Base-by-base conservation (phyloP, 371 early-diverging fungal species). In the Mucor irregularis region DNA sequence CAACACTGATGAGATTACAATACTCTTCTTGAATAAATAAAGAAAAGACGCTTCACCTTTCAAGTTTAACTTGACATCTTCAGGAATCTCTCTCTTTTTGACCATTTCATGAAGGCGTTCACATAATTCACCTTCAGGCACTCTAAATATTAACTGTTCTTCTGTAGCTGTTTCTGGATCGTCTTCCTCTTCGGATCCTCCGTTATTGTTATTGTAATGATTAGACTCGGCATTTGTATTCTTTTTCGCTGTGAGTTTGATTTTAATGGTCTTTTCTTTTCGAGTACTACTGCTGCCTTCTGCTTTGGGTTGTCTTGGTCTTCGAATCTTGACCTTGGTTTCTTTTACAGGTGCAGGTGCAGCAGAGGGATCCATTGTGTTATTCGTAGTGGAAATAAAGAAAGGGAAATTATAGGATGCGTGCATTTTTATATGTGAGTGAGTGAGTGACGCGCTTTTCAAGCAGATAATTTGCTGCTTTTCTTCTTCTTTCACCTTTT, bases 141-240 rank as follows among this genome's bases (percentile, higher is more conserved):
- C 62, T n/a, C 95, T 80, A 30, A 95, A 66, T 10, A 96, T 88
- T 60, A 92, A 75, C 34, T 92, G 90, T 49, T 91, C 89, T 59
- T 92, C 92, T 49, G 81, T 73, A 1, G 83, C 78, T 11, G 80
- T 77, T 42, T 83, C 85, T 3, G 81, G 81, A 24, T 86, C 87
- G 24, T 87, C 88, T 31, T 85, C 85, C 19, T 85, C 79, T 21
- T 45, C 47, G 30, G 39, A 39, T 10, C 45, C n/a, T n/a, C n/a
- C 29, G 29, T 45, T 45, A 26, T 49, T 34, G 2, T 40, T 40
- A 5, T n/a, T 14, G 24, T 42, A 21, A 35, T 54, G 17, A 3
- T 16, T 48, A 17, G 16, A 17, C 4, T 42, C 42, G 7, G 14
- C 25, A 11, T 42, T 21, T 21, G 35, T 30, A 5, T 53, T 50